Conservation (phyloP, 192 early-diverging fungal species). For the Phycomyces nitens region DNA sequence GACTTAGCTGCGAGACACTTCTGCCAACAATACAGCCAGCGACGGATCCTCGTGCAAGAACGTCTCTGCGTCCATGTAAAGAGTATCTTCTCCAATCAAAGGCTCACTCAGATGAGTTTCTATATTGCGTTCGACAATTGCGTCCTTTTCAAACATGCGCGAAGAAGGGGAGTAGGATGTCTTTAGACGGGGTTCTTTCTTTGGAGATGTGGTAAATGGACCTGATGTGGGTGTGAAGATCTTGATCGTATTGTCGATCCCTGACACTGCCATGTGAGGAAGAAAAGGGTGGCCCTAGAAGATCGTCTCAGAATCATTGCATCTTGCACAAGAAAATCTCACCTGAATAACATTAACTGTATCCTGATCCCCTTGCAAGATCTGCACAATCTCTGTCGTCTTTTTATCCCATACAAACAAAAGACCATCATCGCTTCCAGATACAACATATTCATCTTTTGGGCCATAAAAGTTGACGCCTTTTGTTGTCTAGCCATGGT, state of each 20-base stretch:
- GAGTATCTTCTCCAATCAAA: not conserved
- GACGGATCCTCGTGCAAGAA: not conserved
- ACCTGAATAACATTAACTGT: conserved; percentile 50
- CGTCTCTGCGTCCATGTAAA: not conserved
- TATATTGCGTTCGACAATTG: not conserved
- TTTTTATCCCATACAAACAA: conserved; percentile 66
- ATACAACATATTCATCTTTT: conserved; percentile 64
- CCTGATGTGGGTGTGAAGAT: conserved; percentile 49
- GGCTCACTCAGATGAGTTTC: conserved; percentile 7
- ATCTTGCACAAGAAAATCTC: not conserved
- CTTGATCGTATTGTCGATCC: conserved; percentile 73
- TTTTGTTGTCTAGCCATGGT: conserved; percentile 57
- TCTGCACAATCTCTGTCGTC: conserved; percentile 55
- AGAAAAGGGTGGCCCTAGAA: conserved; percentile 51
- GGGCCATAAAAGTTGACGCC: conserved; percentile 71
- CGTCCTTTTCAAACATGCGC: conserved; percentile 7
- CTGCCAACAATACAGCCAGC: too few relatives aligned
- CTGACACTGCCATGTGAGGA: conserved; percentile 56
- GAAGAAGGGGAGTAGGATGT: conserved; percentile 12
- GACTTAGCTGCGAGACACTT: too few relatives aligned
- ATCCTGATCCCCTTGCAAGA: conserved; percentile 62
- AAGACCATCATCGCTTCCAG: conserved; percentile 75
- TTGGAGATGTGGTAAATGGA: not conserved
- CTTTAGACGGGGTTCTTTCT: not conserved
- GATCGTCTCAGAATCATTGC: not conserved